Base-by-base conservation (phyloP, 1,139 yeast species). In the Yamadazyma jaroonii region DNA sequence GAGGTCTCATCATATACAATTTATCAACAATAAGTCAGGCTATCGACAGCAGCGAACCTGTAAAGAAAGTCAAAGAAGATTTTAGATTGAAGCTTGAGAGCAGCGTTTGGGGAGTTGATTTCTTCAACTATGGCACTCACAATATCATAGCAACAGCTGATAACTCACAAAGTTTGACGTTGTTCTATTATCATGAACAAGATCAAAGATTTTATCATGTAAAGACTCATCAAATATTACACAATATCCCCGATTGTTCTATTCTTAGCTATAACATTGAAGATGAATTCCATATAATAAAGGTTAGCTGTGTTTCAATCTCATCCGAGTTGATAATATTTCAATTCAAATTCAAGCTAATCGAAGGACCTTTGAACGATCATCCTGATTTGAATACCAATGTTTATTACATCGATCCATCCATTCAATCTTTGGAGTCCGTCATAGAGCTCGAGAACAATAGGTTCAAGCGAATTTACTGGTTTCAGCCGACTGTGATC, bases 61-160 rank as follows among this genome's bases (percentile, higher is more conserved):
- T 34, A 3, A 13, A 45, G 10, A 42, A 43, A 21, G 36, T 50
- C 1, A 46, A 51, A 8, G 72, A 81, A 0, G 67, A 62, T 36
- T 60, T 62, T 33, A 58, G 56, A 14, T 37, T 80, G 6, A 61
- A 62, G 25, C 46, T 71, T 39, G 62, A 61, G 24, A 57, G 75
- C 1, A 79, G 87, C 0, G 77, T 74, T 0, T 84, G 92, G 92
- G 89, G 89, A 0, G 52, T 80, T 14, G 86, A 79, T 47, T 57
- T 65, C 34, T 36, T 49, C 11, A 13, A 26, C 2, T 64, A 57
- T 30, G 21, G 32, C 3, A 3, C 4, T 10, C 70, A 62, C 36
- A 56, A 69, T 40, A 44, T 77, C 17, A 44, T 83, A 9, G 78
- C 66, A 0, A 66, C 74, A 0, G 75, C 87, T 0, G 88, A 81